Evolutionary conservation across 345 rosid species (phyloP).

Genomic region (Eutrema heterophyllum): DNA sequence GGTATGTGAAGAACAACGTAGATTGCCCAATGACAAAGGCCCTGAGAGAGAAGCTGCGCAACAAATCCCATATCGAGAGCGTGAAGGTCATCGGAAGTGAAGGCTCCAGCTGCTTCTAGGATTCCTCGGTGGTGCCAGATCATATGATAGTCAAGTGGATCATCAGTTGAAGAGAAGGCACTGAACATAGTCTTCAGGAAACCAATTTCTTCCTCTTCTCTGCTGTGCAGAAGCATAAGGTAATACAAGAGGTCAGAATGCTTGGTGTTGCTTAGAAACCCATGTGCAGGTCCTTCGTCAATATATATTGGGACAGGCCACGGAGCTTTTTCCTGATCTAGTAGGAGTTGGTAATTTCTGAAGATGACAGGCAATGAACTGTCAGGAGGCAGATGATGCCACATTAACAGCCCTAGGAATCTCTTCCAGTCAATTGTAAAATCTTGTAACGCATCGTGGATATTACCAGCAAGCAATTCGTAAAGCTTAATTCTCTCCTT

Average conservation of each 20-base stretch:
- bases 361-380: constrained; percentile 63
- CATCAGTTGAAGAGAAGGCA: constrained; percentile 78
- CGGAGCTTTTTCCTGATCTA: constrained; percentile 68
- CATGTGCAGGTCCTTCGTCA: constrained; percentile 76
- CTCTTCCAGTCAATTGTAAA: constrained; percentile 89
- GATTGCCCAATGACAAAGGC: constrained; percentile 93
- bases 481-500: constrained; percentile 69
- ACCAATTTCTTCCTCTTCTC: constrained; percentile 50
- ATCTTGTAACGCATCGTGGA: constrained; percentile 57
- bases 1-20: constrained; percentile 92
- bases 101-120: constrained; percentile 73
- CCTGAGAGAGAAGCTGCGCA: constrained; percentile 77
- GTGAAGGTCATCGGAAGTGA: constrained; percentile 79
- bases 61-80: constrained; percentile 88
- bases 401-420: constrained; percentile 90
- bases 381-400: constrained; percentile 75
- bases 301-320: constrained; percentile 74
- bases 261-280: constrained; percentile 36
- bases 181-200: constrained; percentile 81
- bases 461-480: constrained; percentile 91
- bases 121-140: constrained; percentile 91
- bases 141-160: constrained; percentile 99
- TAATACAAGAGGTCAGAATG: constrained; percentile 80
- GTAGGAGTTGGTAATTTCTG: constrained; percentile 63
- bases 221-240: constrained; percentile 93